Evolutionary conservation across 495 filamentous ascomycete genomes (phyloP).

Genomic region (Aspergillus olivimuriae): DNA sequence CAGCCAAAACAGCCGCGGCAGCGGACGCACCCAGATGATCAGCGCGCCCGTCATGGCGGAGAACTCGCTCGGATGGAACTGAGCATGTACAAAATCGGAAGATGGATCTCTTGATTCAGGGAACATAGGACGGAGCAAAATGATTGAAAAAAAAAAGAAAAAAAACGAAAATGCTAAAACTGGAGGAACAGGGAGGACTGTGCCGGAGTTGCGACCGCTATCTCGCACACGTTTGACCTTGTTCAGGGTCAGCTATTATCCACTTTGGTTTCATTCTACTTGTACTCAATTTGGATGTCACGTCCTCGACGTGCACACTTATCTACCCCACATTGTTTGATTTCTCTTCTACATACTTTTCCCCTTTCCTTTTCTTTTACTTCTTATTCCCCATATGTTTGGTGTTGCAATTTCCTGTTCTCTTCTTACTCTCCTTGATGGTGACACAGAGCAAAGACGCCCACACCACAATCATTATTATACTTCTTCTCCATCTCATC

Average conservation of each 20-base stretch:
- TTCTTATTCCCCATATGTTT: constrained; percentile 27
- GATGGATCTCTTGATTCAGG: too few relatives aligned
- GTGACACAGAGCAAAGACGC: constrained; percentile 19
- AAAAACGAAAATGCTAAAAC: too few relatives aligned
- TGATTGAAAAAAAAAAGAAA: constrained; percentile 3
- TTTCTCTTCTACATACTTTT: constrained; percentile 9
- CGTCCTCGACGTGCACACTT: too few relatives aligned
- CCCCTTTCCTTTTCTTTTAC: constrained; percentile 6
- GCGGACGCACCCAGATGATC: constrained; percentile 65
- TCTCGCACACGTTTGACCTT: not conserved
- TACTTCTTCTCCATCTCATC: constrained; percentile 13
- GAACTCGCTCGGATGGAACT: constrained; percentile 98
- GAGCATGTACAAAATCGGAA: constrained; percentile 25
- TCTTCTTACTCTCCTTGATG: constrained; percentile 21
- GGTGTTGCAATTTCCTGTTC: constrained; percentile 11
- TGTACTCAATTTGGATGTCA: constrained; percentile 15
- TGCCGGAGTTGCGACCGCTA: not conserved
- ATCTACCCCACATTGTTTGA: constrained; percentile 4
- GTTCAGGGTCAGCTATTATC: not conserved
- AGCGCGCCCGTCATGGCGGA: constrained; percentile 89
- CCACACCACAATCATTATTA: constrained; percentile 17
- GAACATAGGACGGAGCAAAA: constrained; percentile 11
- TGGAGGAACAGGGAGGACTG: not conserved
- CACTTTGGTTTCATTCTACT: constrained; percentile 14
- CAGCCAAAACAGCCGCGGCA: constrained; percentile 60